A percentile compares a stretch with the other conserved stretches of the same genome.
Evolutionary conservation across 768 basidiomycete species (phyloP).

Genomic region (Mycena latifolia): DNA sequence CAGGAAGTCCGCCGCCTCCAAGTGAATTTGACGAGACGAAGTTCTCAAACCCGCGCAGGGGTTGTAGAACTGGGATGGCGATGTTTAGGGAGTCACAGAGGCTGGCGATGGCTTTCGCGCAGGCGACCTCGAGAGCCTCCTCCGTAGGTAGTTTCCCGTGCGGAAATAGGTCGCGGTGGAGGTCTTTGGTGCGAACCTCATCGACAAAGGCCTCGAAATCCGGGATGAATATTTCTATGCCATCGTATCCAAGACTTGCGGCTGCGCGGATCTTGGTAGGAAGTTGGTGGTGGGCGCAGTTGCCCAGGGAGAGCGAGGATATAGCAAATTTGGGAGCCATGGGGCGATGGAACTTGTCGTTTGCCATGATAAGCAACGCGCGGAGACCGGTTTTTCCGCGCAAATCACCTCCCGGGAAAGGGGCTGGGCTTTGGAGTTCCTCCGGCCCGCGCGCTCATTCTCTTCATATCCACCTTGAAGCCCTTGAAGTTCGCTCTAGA

Average conservation of each 20-base stretch:
- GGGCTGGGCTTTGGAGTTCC: neutral
- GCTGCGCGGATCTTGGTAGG: slow-evolving; percentile 45
- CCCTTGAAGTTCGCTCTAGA: no score
- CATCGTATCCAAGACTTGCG: slow-evolving; percentile 49
- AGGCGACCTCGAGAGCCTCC: slow-evolving; percentile 34
- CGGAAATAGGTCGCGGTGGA: slow-evolving; percentile 39
- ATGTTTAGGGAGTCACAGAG: slow-evolving; percentile 40
- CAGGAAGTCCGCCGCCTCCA: slow-evolving; percentile 35
- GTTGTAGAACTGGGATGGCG: slow-evolving; percentile 49
- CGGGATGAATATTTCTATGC: slow-evolving; percentile 45
- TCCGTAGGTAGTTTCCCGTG: slow-evolving; percentile 23
- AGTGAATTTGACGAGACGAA: slow-evolving; percentile 33
- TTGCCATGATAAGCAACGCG: slow-evolving; percentile 3
- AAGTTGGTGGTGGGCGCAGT: slow-evolving; percentile 44
- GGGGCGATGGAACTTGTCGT: neutral
- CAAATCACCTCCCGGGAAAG: neutral
- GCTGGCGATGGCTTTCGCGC: slow-evolving; percentile 39
- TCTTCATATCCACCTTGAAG: no score
- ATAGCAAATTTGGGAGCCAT: slow-evolving; percentile 39
- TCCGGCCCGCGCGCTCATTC: no score
- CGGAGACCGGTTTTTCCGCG: slow-evolving; percentile 24
- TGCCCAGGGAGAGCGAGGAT: slow-evolving; percentile 44
- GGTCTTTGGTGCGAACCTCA: slow-evolving; percentile 33
- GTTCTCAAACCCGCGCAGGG: slow-evolving; percentile 52
- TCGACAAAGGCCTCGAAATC: slow-evolving; percentile 43